phyloP scores from a whole-genome alignment of 2,329 filamentous ascomycete species.

The Fusarium nygamai region DNA sequence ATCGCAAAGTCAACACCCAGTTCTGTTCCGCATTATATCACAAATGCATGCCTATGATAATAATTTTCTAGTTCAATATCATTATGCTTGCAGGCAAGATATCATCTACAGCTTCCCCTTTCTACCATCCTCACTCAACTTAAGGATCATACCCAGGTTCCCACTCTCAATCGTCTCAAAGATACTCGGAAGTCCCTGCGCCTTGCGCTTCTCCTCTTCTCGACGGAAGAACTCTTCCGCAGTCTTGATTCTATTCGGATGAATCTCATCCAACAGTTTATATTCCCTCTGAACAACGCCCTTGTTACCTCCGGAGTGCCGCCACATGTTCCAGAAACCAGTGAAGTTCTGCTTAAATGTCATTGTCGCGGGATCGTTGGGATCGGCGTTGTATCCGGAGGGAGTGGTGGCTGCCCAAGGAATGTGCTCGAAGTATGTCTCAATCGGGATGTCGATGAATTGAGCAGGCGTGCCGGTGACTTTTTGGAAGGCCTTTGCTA shows the following conservation, averaged over 20 bases:
- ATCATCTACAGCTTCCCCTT: background rate
- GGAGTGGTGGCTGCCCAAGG: accelerated
- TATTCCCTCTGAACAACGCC: slow-evolving; percentile 11
- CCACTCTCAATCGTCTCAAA: background rate
- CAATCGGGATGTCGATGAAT: background rate
- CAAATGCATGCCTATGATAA: accelerated
- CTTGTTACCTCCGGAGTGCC: background rate
- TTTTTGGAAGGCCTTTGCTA: slow-evolving; percentile 12
- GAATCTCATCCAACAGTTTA: slow-evolving; percentile 20
- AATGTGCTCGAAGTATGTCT: background rate
- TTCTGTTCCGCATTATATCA: accelerated
- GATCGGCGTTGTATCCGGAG: slow-evolving; percentile 4
- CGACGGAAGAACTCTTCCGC: slow-evolving; percentile 9
- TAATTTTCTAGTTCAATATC: accelerated
- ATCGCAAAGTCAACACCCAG: no score
- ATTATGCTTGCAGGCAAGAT: accelerated
- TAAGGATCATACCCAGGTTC: accelerated
- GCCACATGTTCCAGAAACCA: slow-evolving; percentile 25
- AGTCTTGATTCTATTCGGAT: slow-evolving; percentile 5
- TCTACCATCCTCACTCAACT: background rate
- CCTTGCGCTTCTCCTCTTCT: background rate
- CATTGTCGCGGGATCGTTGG: background rate
- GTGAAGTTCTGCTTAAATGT: slow-evolving; percentile 12
- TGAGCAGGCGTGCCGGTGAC: slow-evolving; percentile 18
- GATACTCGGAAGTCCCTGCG: background rate